Percentiles rank a stretch among this genome's conserved stretches.
Evolutionary conservation across 768 basidiomycete genomes (phyloP).

Genomic region (Omphalotus guepiniiformis): DNA sequence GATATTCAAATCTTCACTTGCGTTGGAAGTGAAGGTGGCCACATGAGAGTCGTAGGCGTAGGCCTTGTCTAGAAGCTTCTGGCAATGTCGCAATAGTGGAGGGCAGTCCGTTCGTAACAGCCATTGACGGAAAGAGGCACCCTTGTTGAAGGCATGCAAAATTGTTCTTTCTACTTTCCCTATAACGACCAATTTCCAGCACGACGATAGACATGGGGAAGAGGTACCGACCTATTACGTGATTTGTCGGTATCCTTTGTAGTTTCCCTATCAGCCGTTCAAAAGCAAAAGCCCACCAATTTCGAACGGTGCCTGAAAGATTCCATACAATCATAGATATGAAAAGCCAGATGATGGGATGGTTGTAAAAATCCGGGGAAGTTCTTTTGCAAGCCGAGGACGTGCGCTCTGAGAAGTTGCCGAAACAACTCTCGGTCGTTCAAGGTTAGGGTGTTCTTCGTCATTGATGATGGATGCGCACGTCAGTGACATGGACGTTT

Average conservation of each 20-base stretch:
- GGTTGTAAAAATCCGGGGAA: slow-evolving; percentile 11
- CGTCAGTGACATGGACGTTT: not conserved
- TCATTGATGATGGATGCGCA: not conserved
- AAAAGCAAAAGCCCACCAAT: slow-evolving; percentile 24
- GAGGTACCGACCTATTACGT: slow-evolving; percentile 15
- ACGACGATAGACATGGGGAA: not conserved
- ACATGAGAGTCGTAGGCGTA: not conserved
- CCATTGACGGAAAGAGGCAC: slow-evolving; percentile 10
- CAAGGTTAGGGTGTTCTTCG: not conserved
- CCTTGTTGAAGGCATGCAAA: slow-evolving; percentile 15
- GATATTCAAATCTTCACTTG: not conserved
- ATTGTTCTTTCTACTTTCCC: slow-evolving; percentile 11
- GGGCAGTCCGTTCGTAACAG: slow-evolving; percentile 9
- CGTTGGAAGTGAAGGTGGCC: not conserved
- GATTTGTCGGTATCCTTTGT: slow-evolving; percentile 18
- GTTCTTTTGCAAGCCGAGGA: slow-evolving; percentile 5
- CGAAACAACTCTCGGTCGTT: not conserved
- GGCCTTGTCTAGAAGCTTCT: slow-evolving; percentile 13
- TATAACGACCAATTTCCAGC: not conserved
- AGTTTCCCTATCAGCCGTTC: slow-evolving; percentile 19
- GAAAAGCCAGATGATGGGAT: slow-evolving; percentile 6
- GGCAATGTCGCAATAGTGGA: slow-evolving; percentile 5
- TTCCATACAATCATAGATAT: slow-evolving; percentile 14
- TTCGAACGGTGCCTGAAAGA: slow-evolving; percentile 10
- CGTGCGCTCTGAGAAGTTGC: slow-evolving; percentile 7